These are phyloP conservation scores for Mitosporidium daphniae DNA, from an alignment of 371 early-diverging fungal genomes.

Conservation along the genomic window DNA sequence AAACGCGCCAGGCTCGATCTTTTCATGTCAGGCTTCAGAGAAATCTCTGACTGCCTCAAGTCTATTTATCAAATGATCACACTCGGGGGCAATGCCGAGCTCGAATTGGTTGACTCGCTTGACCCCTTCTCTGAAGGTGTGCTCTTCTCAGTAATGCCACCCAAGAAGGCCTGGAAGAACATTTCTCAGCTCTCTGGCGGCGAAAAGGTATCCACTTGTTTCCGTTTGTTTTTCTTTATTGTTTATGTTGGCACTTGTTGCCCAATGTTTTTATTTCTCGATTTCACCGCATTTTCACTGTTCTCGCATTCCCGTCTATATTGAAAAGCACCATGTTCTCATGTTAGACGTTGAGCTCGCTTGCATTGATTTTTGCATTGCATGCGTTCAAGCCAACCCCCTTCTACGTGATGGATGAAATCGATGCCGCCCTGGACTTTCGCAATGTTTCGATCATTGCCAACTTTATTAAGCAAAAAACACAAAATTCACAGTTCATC, in stretches of 20 bases:
- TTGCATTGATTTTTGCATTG: conserved; percentile 93
- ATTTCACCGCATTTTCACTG: neutral
- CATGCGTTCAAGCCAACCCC: conserved; percentile 97
- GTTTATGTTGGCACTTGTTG: conserved; percentile 1
- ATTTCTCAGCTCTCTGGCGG: conserved; percentile 94
- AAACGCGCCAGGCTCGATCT: conserved; percentile 40
- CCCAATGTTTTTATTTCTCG: neutral
- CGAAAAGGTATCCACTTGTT: conserved; percentile 37
- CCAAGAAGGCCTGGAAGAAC: conserved; percentile 98
- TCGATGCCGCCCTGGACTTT: conserved; percentile 98
- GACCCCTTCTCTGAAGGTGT: conserved; percentile 98
- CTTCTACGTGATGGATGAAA: conserved; percentile 99
- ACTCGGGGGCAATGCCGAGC: conserved; percentile 92
- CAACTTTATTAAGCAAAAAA: conserved; percentile 84
- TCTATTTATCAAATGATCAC: conserved; percentile 99
- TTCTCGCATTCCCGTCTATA: neutral
- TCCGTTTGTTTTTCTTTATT: neutral
- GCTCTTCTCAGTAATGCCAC: conserved; percentile 95
- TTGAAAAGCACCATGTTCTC: too few relatives aligned
- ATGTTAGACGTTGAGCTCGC: conserved; percentile 52
- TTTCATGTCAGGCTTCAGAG: conserved; percentile 81
- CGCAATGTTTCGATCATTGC: conserved; percentile 96
- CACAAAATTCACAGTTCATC: conserved; percentile 90
- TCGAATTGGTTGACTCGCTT: conserved; percentile 91
- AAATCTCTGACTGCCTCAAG: conserved; percentile 70